Evolutionary conservation across 192 early-diverging fungal genomes (phyloP), one percentile per base, ranked within the genome.

Genomic region (Coemansia sp.): DNA sequence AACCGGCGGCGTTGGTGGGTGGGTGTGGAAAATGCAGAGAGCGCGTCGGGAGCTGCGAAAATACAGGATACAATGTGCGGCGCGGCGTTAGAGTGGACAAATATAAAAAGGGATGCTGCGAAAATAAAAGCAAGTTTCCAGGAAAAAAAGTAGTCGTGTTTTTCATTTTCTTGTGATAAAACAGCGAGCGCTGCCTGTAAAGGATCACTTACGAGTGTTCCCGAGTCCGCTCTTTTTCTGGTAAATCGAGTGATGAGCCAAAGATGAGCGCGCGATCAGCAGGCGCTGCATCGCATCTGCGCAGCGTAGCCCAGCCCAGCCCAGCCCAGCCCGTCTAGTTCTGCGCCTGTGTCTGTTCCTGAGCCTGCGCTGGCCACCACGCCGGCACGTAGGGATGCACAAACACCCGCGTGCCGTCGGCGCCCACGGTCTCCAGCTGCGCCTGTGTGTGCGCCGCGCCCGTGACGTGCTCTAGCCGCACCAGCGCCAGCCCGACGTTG

Each of bases 401-500:
- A 7, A 20, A 17, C 37, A 74, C 46, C 15, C 46, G 48, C 24
- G 28, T 22, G 9, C 60, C 60, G 47, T 52, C 58, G 13, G 54
- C 64, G 46, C 30, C 50, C 11, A 25, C 25, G 9, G 60, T 56
- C 39, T 62, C 48, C 20, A 48, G 24, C 9, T 50, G 33, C 0
- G 17, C 35, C 15, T 22, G 18, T 3, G 39, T 50, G 22, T 25
- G 33, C 50, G 56, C 59, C 43, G 42, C 34, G 53, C 44, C 36
- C 33, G 77, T 50, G 1, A 85, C 78, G n/a, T 81, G 70, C 18
- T 96, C 94, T 40, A 94, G 60, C 37, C 90, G 81, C 74, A 96
- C 72, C 68, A 96, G 80, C 18, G 90, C 94, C 43, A 96, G 77
- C 0, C 89, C 94, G 25, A 92, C 83, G 52, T 94, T 96, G 58